Conservation (phyloP, 208 protist species). For the Trypanosoma platydactyli region DNA sequence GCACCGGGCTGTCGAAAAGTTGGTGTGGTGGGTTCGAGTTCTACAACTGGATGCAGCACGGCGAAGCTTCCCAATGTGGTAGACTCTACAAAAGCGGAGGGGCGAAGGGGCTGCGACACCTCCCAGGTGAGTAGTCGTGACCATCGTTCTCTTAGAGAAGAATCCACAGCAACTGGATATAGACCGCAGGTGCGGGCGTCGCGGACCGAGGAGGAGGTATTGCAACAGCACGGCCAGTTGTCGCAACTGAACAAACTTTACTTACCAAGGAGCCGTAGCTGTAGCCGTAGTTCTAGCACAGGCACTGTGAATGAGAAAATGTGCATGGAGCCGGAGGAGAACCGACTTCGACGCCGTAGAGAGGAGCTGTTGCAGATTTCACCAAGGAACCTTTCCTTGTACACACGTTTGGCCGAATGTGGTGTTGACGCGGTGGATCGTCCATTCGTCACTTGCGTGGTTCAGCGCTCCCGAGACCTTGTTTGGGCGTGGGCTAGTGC, state of each 20-base stretch:
- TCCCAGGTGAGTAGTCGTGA: no score
- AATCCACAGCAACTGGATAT: neutral
- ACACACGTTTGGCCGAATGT: conserved; percentile 38
- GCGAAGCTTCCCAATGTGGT: no score
- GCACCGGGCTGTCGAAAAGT: no score
- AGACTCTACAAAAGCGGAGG: no score
- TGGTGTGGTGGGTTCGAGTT: no score
- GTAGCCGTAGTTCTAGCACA: neutral
- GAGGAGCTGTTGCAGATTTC: conserved; percentile 27
- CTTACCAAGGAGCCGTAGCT: neutral
- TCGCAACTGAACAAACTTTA: conserved; percentile 38
- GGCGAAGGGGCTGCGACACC: no score
- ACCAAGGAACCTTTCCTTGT: conserved; percentile 24
- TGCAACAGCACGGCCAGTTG: conserved; percentile 29
- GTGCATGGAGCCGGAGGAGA: neutral
- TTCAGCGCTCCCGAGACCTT: conserved; percentile 17
- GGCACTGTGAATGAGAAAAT: neutral
- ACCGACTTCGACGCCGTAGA: conserved; percentile 5
- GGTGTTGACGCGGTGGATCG: conserved; percentile 35
- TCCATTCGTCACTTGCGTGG: conserved; percentile 38
- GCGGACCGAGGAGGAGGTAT: conserved; percentile 15
- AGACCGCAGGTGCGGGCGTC: neutral
- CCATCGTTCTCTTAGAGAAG: neutral
- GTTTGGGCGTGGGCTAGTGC: conserved; percentile 9
- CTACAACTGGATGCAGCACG: no score